Percentiles rank a stretch among this genome's conserved stretches.
These are phyloP conservation scores for Tylopilus orsonianus DNA, from an alignment of 1,284 basidiomycete genomes.

Conservation along the genomic window DNA sequence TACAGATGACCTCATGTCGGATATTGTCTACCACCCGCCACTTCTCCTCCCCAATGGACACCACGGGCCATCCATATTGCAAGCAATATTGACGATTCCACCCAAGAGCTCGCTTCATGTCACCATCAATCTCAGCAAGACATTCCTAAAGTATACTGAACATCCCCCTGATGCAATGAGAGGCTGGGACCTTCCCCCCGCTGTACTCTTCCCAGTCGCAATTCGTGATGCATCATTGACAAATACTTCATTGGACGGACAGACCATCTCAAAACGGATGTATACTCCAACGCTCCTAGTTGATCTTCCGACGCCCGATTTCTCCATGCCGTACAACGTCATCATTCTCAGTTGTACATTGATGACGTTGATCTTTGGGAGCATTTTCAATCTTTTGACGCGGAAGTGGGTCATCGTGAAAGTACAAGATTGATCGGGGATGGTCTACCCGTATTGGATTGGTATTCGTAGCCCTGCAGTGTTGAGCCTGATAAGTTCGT, in stretches of 20 bases:
- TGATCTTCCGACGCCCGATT: constrained; percentile 94
- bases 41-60: constrained; percentile 54
- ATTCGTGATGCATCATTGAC: not conserved
- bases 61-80: constrained; percentile 44
- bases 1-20: constrained; percentile 45
- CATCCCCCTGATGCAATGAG: constrained; percentile 95
- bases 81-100: constrained; percentile 71
- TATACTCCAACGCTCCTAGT: constrained; percentile 85
- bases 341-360: constrained; percentile 94
- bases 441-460: not conserved
- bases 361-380: constrained; percentile 92
- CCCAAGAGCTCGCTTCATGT: constrained; percentile 64
- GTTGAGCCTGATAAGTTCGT: not conserved
- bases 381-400: constrained; percentile 84
- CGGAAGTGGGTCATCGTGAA: constrained; percentile 71
- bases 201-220: constrained; percentile 61
- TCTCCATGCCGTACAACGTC: constrained; percentile 99
- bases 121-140: constrained; percentile 77
- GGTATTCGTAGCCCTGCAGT: not conserved
- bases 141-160: constrained; percentile 91
- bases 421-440: constrained; percentile 24
- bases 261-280: constrained; percentile 40
- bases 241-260: constrained; percentile 8
- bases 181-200: constrained; percentile 90
- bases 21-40: constrained; percentile 62